Conservation (phyloP, 805 yeast species). For the Suhomyces faveliae region DNA sequence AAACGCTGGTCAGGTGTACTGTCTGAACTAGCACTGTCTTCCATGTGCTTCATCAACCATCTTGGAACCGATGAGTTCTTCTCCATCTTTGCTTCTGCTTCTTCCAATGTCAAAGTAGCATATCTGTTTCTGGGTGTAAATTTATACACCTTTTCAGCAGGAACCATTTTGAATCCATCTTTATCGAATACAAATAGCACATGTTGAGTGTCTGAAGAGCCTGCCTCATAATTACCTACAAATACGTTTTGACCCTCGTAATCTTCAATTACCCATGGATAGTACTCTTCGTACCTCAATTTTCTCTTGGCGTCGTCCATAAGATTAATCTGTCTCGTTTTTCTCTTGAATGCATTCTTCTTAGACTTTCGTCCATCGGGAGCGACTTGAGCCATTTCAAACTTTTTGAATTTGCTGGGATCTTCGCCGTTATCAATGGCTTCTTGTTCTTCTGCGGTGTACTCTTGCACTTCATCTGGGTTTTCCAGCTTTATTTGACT, state of each 20-base stretch:
- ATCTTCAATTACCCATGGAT: slow-evolving; percentile 98
- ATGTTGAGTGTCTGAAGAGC: slow-evolving; percentile 72
- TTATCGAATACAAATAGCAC: slow-evolving; percentile 82
- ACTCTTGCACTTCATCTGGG: slow-evolving; percentile 15
- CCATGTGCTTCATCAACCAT: slow-evolving; percentile 94
- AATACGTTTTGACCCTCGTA: slow-evolving; percentile 91
- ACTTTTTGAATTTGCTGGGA: slow-evolving; percentile 18
- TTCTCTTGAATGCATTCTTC: slow-evolving; percentile 61
- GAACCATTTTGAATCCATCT: slow-evolving; percentile 89
- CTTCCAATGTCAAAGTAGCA: slow-evolving; percentile 91
- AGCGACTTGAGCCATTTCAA: slow-evolving; percentile 69
- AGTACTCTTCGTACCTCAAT: slow-evolving; percentile 90
- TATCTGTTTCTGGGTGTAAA: slow-evolving; percentile 92
- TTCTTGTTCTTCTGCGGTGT: slow-evolving; percentile 11
- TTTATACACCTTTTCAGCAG: slow-evolving; percentile 90
- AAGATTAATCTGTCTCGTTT: slow-evolving; percentile 79
- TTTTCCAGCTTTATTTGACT: slow-evolving; percentile 15
- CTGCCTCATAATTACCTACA: slow-evolving; percentile 96
- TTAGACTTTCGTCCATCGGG: slow-evolving; percentile 80
- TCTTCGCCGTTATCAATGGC: slow-evolving; percentile 16
- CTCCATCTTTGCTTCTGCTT: slow-evolving; percentile 93
- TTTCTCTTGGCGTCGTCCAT: slow-evolving; percentile 81
- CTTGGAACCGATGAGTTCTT: slow-evolving; percentile 76
- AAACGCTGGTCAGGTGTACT: slow-evolving; percentile 50
- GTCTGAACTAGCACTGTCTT: slow-evolving; percentile 52